These are phyloP conservation scores for Talaromyces funiculosus DNA, from an alignment of 2,329 filamentous ascomycete genomes.

Conservation along the genomic window DNA sequence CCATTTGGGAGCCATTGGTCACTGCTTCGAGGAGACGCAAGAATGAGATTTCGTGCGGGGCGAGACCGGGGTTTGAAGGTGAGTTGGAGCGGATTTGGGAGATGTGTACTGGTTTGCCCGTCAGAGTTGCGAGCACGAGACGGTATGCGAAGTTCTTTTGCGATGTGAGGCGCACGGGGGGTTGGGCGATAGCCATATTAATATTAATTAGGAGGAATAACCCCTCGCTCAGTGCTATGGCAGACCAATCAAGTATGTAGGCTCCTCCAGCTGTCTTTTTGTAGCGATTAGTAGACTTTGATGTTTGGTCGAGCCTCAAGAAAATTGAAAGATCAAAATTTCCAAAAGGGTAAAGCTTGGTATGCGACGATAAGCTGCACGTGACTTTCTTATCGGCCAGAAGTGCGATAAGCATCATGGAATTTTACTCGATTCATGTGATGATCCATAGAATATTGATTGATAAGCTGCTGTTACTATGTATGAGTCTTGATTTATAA, in stretches of 20 bases:
- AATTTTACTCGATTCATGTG: neutral
- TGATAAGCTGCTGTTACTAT: neutral
- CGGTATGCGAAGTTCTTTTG: constrained; percentile 78
- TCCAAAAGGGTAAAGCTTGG: neutral
- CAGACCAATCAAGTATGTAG: neutral
- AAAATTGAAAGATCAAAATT: constrained; percentile 6
- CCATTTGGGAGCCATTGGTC: constrained; percentile 90
- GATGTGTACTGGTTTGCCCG: constrained; percentile 82
- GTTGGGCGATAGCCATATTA: constrained; percentile 12
- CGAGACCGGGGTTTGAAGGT: constrained; percentile 79
- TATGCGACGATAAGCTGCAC: neutral
- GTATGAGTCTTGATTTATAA: neutral
- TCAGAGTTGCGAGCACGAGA: constrained; percentile 83
- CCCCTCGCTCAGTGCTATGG: neutral
- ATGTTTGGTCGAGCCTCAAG: neutral
- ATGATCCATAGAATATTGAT: neutral
- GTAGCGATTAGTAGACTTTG: neutral
- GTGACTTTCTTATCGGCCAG: constrained; percentile 4
- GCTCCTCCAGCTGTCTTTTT: neutral
- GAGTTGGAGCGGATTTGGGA: constrained; percentile 88
- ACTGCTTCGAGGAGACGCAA: constrained; percentile 88
- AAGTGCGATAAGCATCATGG: neutral
- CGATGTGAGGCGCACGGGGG: constrained; percentile 68
- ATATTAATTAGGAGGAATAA: neutral
- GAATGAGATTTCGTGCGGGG: constrained; percentile 90